Evolutionary conservation across 202 grass and related monocot genomes (phyloP), one percentile per base, ranked within the genome.

Genomic region (Cymbopogon flexuosus): DNA sequence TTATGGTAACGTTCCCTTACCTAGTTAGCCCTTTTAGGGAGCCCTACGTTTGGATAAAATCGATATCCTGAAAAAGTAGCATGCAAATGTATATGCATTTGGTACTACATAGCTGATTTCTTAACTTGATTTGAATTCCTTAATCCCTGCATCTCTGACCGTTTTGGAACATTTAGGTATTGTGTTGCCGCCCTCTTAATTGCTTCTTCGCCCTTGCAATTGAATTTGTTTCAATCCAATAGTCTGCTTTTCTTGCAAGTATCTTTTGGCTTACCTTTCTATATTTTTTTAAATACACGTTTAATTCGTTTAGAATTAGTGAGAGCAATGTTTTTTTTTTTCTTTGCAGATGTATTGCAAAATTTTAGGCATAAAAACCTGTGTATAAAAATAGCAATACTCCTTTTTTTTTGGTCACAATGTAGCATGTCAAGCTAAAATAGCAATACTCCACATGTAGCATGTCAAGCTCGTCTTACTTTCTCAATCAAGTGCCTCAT

Each of bases 401-500:
- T 27, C 27, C 27, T 27, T 27, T 27, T 27, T n/a, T n/a, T n/a
- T n/a, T n/a, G n/a, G n/a, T n/a, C n/a, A n/a, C n/a, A n/a, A n/a
- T n/a, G n/a, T n/a, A n/a, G n/a, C n/a, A n/a, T n/a, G n/a, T n/a
- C n/a, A n/a, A n/a, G n/a, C n/a, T n/a, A n/a, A n/a, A n/a, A n/a
- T n/a, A n/a, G n/a, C n/a, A n/a, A n/a, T n/a, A n/a, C n/a, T n/a
- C n/a, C n/a, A n/a, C n/a, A n/a, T n/a, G n/a, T n/a, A n/a, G n/a
- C n/a, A n/a, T n/a, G n/a, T n/a, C n/a, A n/a, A n/a, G 8, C 4
- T 65, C 31, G 14, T 61, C 16, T 13, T 61, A 24, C 33, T 54
- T 74, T 65, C 56, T 80, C 21, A 27, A 23, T 67, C 22, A 62
- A 78, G 68, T 82, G 62, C 77, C 77, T 81, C 36, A 22, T 63